phyloP scores from a whole-genome alignment of 345 rosid genomes.

The Cardiospermum halicacabum region DNA sequence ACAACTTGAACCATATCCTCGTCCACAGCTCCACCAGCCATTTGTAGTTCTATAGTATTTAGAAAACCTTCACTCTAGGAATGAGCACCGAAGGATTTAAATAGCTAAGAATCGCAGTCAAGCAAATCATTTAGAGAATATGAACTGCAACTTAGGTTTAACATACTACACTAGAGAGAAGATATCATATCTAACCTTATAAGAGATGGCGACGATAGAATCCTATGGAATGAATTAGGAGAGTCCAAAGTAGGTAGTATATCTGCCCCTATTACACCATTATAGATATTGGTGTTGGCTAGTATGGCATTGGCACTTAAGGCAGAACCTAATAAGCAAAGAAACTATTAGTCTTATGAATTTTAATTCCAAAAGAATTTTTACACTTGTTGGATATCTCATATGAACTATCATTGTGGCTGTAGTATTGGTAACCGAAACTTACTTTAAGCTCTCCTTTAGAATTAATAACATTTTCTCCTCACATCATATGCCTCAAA shows the following conservation, averaged over 20 bases:
- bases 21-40: conserved; percentile 99
- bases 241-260: conserved; percentile 88
- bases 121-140: conserved; percentile 50
- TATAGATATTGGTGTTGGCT: conserved; percentile 91
- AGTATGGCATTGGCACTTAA: conserved; percentile 92
- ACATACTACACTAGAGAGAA: conserved; percentile 75
- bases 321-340: conserved; percentile 94
- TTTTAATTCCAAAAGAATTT: conserved; percentile 33
- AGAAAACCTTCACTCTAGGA: conserved; percentile 66
- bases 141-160: conserved; percentile 79
- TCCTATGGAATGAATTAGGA: conserved; percentile 73
- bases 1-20: conserved; percentile 98
- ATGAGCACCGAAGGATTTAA: conserved; percentile 58
- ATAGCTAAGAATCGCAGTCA: conserved; percentile 56
- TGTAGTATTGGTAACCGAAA: conserved; percentile 83
- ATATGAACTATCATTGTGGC: conserved; percentile 21
- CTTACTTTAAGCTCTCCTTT: conserved; percentile 82
- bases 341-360: conserved; percentile 64
- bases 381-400: conserved; percentile 27
- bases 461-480: conserved; percentile 31
- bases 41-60: conserved; percentile 72
- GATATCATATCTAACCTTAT: conserved; percentile 80
- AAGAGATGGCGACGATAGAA: conserved; percentile 71
- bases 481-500: conserved; percentile 41
- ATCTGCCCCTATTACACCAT: conserved; percentile 81